A percentile compares a stretch with the other conserved stretches of the same genome.
Conservation (phyloP, 169 alveolate species). For the Cryptosporidium xiaoi region DNA sequence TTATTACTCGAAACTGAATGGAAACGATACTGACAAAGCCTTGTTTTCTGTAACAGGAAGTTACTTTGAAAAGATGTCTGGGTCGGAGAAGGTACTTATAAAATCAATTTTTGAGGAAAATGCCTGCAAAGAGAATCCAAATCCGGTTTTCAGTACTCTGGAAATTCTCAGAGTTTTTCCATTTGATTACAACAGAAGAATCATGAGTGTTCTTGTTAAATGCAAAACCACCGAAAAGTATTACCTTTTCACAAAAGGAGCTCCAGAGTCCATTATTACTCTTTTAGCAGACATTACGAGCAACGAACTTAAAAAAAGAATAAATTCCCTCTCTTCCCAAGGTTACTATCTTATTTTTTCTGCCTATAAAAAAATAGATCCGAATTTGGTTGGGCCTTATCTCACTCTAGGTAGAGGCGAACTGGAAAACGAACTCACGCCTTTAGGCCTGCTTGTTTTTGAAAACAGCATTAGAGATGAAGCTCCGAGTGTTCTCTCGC, state of each 20-base stretch:
- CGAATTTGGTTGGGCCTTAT: background rate
- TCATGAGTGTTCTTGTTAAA: conserved; percentile 51
- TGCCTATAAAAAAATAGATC: conserved; percentile 29
- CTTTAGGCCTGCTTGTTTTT: conserved; percentile 36
- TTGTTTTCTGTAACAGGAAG: conserved; percentile 51
- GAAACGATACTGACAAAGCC: conserved; percentile 68
- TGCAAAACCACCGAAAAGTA: conserved; percentile 19
- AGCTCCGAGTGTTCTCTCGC: conserved; percentile 20
- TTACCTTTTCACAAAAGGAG: conserved; percentile 61
- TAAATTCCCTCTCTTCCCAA: conserved; percentile 40
- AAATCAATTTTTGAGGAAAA: background rate
- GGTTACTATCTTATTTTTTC: conserved; percentile 46
- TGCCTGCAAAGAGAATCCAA: background rate
- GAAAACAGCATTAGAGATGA: conserved; percentile 43
- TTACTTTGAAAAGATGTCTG: conserved; percentile 33
- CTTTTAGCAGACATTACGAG: background rate
- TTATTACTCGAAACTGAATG: conserved; percentile 26
- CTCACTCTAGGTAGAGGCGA: conserved; percentile 38
- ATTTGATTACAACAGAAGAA: conserved; percentile 54
- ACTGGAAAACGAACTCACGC: conserved; percentile 35
- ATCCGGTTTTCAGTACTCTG: background rate
- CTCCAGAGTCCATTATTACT: conserved; percentile 46
- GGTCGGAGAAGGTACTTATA: conserved; percentile 15
- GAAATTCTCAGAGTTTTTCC: conserved; percentile 67
- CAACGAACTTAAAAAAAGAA: conserved; percentile 4